A percentile compares a stretch with the other conserved stretches of the same genome.
Evolutionary conservation across 1,284 basidiomycete species (phyloP).

Genomic region (Tausonia pullulans): DNA sequence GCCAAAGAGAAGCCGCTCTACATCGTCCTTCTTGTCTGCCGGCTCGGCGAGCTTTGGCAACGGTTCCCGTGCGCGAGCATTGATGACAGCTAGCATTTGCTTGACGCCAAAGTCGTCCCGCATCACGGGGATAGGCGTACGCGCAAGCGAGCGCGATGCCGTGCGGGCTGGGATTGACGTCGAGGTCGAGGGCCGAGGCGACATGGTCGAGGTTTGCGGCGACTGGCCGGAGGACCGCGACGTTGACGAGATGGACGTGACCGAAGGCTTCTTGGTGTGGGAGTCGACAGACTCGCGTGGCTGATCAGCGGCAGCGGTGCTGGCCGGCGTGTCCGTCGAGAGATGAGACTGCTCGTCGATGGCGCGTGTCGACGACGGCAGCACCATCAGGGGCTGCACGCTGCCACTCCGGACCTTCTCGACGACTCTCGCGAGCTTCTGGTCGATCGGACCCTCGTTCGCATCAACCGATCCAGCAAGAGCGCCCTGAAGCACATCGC

Average conservation of each 20-base stretch:
- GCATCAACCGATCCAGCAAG: conserved; percentile 18
- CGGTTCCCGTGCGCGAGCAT: conserved; percentile 45
- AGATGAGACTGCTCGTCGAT: neutral
- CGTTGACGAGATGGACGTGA: conserved; percentile 32
- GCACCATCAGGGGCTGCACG: conserved; percentile 13
- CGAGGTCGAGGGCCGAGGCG: conserved; percentile 28
- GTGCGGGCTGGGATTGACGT: conserved; percentile 25
- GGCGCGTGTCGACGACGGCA: conserved; percentile 1
- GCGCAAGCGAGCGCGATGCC: conserved; percentile 24
- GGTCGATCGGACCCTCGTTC: conserved; percentile 44
- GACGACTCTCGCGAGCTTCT: conserved; percentile 66
- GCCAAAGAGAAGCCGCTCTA: conserved; percentile 64
- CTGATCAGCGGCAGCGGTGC: no score
- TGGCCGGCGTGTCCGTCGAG: no score
- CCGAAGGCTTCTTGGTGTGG: conserved; percentile 22
- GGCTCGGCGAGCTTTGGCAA: conserved; percentile 55
- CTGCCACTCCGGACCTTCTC: conserved; percentile 42
- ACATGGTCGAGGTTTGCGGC: conserved; percentile 21
- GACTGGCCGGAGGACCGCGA: conserved; percentile 19
- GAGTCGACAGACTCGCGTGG: neutral
- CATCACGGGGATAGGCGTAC: conserved; percentile 21
- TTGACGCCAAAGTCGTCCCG: conserved; percentile 70
- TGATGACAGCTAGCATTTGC: conserved; percentile 71
- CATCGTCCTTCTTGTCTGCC: conserved; percentile 73
- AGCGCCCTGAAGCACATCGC: conserved; percentile 9